These are phyloP conservation scores for Austroboletus novae-zelandiae DNA, from an alignment of 1,284 basidiomycete species.

Conservation along the genomic window DNA sequence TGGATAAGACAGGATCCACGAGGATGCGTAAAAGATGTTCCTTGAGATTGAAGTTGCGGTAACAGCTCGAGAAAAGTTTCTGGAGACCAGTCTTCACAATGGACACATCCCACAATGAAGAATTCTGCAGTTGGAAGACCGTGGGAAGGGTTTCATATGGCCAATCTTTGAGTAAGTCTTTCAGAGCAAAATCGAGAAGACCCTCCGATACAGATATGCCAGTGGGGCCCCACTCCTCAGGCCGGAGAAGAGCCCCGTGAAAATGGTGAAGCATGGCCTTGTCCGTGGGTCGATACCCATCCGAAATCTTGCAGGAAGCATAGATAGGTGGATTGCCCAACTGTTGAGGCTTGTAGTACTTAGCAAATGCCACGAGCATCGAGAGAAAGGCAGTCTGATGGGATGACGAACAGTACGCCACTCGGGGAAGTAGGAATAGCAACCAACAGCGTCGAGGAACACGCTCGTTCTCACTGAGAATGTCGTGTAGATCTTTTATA, in stretches of 20 bases:
- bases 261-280: not conserved
- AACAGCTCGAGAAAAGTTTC: conserved; percentile 2
- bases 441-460: not conserved
- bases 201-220: not conserved
- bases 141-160: not conserved
- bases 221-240: not conserved
- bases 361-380: not conserved
- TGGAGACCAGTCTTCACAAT: not conserved
- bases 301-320: not conserved
- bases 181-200: not conserved
- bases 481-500: not conserved
- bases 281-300: not conserved
- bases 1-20: not conserved
- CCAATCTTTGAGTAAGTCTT: not conserved
- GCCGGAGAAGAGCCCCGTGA: not conserved
- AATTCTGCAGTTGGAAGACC: not conserved
- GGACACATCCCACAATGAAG: not conserved
- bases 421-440: not conserved
- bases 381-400: not conserved
- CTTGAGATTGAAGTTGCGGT: not conserved
- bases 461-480: not conserved
- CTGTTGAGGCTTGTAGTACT: not conserved
- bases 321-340: not conserved
- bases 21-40: not conserved
- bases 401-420: not conserved